Evolutionary conservation across 139 green algal species (phyloP).

Genomic region (Picochlorum costavermella): DNA sequence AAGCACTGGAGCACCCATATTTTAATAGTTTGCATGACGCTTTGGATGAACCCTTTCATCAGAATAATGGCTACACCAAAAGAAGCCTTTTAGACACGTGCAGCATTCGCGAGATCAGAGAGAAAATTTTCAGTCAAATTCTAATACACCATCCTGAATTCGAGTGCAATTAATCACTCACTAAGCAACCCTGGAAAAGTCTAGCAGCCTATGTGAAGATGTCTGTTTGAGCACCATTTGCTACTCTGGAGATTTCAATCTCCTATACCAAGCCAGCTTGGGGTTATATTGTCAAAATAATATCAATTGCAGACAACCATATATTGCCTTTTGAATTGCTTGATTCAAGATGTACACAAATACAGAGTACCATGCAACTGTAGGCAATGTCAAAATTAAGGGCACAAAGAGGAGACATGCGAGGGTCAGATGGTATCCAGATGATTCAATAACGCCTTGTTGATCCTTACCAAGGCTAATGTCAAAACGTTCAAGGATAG

Average conservation of each 20-base stretch:
- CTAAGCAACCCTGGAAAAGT: too few species aligned
- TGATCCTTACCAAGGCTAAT: neutral
- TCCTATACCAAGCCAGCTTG: too few species aligned
- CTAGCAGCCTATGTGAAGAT: too few species aligned
- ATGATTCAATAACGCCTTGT: neutral
- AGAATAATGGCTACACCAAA: conserved; percentile 29
- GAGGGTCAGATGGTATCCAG: neutral
- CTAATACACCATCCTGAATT: conserved; percentile 26
- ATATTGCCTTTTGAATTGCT: too few species aligned
- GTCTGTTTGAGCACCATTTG: too few species aligned
- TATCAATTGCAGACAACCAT: too few species aligned
- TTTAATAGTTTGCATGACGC: conserved; percentile 56
- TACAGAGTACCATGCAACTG: neutral
- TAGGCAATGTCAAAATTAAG: neutral
- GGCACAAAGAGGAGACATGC: neutral
- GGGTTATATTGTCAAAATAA: too few species aligned
- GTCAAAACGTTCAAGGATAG: neutral
- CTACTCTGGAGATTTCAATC: too few species aligned
- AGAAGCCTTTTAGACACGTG: conserved; percentile 10
- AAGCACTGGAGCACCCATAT: conserved; percentile 82
- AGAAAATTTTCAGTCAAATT: conserved; percentile 23
- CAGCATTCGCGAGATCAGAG: conserved; percentile 6
- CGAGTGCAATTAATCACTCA: neutral
- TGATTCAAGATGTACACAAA: neutral
- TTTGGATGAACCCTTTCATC: conserved; percentile 49